A percentile compares a stretch with the other conserved stretches of the same genome.
Evolutionary conservation across 2,329 filamentous ascomycete species (phyloP).

Genomic region (Lachnellula suecica): DNA sequence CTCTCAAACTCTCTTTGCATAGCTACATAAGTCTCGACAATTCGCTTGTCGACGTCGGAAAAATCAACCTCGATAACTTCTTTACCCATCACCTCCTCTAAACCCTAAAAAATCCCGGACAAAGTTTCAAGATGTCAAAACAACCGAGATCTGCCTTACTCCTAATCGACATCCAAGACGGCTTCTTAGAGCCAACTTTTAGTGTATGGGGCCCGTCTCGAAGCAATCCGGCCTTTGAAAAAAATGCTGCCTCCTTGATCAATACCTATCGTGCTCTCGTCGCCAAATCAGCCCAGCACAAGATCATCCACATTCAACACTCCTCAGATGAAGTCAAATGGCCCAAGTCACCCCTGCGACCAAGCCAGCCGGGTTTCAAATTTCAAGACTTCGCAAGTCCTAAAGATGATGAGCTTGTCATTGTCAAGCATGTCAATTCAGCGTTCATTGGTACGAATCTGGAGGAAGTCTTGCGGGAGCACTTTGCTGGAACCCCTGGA

Average conservation of each 20-base stretch:
- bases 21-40: too few relatives aligned
- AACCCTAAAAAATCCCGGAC: too few relatives aligned
- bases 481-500: slow-evolving; percentile 7
- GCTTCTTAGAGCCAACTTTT: slow-evolving; percentile 36
- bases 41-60: too few relatives aligned
- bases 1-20: not conserved
- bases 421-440: slow-evolving; percentile 46
- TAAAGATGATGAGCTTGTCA: slow-evolving; percentile 36
- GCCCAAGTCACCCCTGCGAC: slow-evolving; percentile 37
- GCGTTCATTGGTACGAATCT: slow-evolving; percentile 45
- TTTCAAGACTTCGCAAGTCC: slow-evolving; percentile 26
- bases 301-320: slow-evolving; percentile 47
- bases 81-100: too few relatives aligned
- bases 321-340: slow-evolving; percentile 30
- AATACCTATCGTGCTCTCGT: slow-evolving; percentile 37
- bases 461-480: slow-evolving; percentile 35
- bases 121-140: not conserved
- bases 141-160: slow-evolving; percentile 39
- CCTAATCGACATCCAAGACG: slow-evolving; percentile 47
- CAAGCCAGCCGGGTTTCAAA: slow-evolving; percentile 24
- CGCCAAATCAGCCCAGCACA: slow-evolving; percentile 11
- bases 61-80: too few relatives aligned
- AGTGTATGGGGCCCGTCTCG: slow-evolving; percentile 39
- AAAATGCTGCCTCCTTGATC: slow-evolving; percentile 41
- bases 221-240: slow-evolving; percentile 44